Conservation (phyloP, 2,329 filamentous ascomycete genomes). For the Dactylellina haptotyla region DNA sequence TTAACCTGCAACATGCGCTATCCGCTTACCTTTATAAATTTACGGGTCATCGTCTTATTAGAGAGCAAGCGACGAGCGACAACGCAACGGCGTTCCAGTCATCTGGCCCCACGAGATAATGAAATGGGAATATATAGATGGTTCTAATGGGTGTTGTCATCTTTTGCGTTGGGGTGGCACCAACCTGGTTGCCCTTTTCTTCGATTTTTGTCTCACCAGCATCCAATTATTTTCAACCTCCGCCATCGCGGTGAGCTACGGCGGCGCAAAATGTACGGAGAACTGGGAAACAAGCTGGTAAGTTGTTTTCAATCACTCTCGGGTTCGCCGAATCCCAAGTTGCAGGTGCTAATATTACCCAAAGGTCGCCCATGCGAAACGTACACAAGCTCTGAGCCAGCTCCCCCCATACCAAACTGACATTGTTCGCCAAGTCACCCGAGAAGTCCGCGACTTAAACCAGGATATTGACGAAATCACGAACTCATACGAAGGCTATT, state of each 20-base stretch:
- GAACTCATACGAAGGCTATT: slow-evolving; percentile 82
- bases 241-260: neutral
- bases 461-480: slow-evolving; percentile 83
- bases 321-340: neutral
- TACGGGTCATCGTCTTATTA: too few relatives aligned
- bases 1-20: too few relatives aligned
- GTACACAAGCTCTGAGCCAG: slow-evolving; percentile 84
- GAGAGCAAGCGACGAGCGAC: too few relatives aligned
- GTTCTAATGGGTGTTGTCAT: too few relatives aligned
- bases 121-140: too few relatives aligned
- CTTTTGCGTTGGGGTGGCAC: neutral
- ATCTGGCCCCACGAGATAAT: too few relatives aligned
- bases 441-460: slow-evolving; percentile 92
- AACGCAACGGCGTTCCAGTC: too few relatives aligned
- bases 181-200: neutral
- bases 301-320: slow-evolving; percentile 13
- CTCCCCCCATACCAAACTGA: slow-evolving; percentile 93
- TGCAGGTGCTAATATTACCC: slow-evolving; percentile 43
- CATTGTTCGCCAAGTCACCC: slow-evolving; percentile 83
- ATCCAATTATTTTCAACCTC: neutral
- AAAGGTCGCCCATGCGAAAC: slow-evolving; percentile 94
- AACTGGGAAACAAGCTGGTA: slow-evolving; percentile 85
- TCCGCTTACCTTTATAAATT: too few relatives aligned
- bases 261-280: slow-evolving; percentile 77
- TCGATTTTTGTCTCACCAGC: neutral